A percentile compares a stretch with the other conserved stretches of the same genome.
phyloP scores from a whole-genome alignment of 257 asterid species.

The Ilex asprella region DNA sequence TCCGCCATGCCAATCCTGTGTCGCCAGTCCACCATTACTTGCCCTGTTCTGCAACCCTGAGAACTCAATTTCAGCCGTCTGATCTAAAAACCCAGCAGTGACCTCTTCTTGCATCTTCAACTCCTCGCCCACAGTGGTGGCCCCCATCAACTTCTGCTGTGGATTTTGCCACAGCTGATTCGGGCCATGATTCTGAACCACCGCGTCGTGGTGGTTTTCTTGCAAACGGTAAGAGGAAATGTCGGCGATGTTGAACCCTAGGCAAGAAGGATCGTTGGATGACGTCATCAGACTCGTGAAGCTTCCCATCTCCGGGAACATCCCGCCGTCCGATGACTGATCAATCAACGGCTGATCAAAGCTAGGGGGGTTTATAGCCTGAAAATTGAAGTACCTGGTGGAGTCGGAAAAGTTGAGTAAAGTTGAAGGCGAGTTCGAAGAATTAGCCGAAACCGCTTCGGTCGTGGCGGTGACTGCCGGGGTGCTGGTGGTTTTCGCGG shows the following conservation, averaged over 20 bases:
- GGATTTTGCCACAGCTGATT: not conserved
- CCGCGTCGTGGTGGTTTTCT: slow-evolving; percentile 5
- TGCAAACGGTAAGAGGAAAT: slow-evolving; percentile 21
- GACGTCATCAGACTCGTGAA: slow-evolving; percentile 46
- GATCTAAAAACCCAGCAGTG: slow-evolving; percentile 26
- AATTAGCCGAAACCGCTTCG: slow-evolving; percentile 36
- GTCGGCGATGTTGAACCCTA: slow-evolving; percentile 34
- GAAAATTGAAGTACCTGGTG: slow-evolving; percentile 29
- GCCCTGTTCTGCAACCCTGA: slow-evolving; percentile 22
- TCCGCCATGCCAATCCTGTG: slow-evolving; percentile 44
- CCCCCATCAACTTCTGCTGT: slow-evolving; percentile 11
- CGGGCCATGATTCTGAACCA: slow-evolving; percentile 13
- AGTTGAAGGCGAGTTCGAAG: slow-evolving; percentile 30
- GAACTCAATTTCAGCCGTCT: slow-evolving; percentile 26
- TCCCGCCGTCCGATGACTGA: slow-evolving; percentile 37
- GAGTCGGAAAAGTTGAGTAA: slow-evolving; percentile 29
- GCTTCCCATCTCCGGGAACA: slow-evolving; percentile 49
- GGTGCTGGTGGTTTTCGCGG: slow-evolving; percentile 1
- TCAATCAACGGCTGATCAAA: slow-evolving; percentile 34
- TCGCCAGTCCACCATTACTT: slow-evolving; percentile 26
- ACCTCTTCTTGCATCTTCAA: slow-evolving; percentile 27
- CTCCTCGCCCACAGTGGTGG: slow-evolving; percentile 15
- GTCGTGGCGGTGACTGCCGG: slow-evolving; percentile 8
- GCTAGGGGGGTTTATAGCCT: slow-evolving; percentile 5
- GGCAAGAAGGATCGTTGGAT: slow-evolving; percentile 23